phyloP scores from a whole-genome alignment of 1,284 basidiomycete genomes.

The Fomitopsis palustris region DNA sequence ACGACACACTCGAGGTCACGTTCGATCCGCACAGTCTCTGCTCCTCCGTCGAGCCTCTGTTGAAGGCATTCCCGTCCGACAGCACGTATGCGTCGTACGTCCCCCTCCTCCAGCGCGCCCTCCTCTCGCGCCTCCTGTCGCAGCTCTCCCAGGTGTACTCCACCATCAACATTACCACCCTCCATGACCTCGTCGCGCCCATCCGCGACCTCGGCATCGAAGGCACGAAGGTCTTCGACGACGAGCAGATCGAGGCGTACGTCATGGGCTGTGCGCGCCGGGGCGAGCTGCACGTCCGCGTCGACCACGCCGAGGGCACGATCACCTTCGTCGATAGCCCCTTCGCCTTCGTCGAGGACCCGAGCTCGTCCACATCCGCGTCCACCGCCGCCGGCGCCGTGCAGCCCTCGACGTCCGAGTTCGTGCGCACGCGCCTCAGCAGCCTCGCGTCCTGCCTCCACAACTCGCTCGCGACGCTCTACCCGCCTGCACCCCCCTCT shows the following conservation, averaged over 20 bases:
- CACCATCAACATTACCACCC: slow-evolving; percentile 76
- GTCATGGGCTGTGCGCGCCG: slow-evolving; percentile 89
- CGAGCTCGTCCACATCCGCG: slow-evolving; percentile 32
- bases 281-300: slow-evolving; percentile 84
- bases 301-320: slow-evolving; percentile 87
- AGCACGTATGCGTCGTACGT: slow-evolving; percentile 77
- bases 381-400: slow-evolving; percentile 40
- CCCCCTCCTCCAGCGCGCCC: slow-evolving; percentile 86
- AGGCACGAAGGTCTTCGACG: slow-evolving; percentile 55
- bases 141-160: slow-evolving; percentile 96
- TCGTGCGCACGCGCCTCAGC: slow-evolving; percentile 75
- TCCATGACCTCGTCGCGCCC: slow-evolving; percentile 76
- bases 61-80: slow-evolving; percentile 60
- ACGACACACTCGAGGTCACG: slow-evolving; percentile 89
- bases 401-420: slow-evolving; percentile 67
- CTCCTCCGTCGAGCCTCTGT: slow-evolving; percentile 78
- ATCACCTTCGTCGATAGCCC: slow-evolving; percentile 86
- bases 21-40: slow-evolving; percentile 95
- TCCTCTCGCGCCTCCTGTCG: slow-evolving; percentile 91
- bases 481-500: slow-evolving; percentile 38
- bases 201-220: slow-evolving; percentile 53
- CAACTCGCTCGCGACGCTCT: slow-evolving; percentile 57
- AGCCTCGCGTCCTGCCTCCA: slow-evolving; percentile 74
- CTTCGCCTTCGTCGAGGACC: slow-evolving; percentile 50
- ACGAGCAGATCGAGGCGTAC: slow-evolving; percentile 85